A percentile compares a stretch with the other conserved stretches of the same genome.
phyloP scores from a whole-genome alignment of 768 basidiomycete species.

The Boletus reticulatus region DNA sequence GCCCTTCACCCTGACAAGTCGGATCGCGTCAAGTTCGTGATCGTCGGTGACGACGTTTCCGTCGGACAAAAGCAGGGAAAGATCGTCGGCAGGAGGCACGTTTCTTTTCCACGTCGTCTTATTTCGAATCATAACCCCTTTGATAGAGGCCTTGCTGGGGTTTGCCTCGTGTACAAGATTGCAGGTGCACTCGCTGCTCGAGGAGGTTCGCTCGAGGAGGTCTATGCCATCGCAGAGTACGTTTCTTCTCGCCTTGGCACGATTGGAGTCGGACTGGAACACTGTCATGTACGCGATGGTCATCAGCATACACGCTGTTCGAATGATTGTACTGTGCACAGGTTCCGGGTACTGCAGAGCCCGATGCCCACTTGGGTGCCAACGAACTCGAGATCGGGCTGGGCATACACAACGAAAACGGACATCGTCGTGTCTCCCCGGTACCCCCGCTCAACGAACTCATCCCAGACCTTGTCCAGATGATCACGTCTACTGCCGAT shows the following conservation, averaged over 20 bases:
- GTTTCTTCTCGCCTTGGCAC: constrained; percentile 69
- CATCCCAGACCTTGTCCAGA: constrained; percentile 64
- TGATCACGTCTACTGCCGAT: constrained; percentile 71
- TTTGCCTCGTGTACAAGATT: constrained; percentile 86
- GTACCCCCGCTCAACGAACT: constrained; percentile 70
- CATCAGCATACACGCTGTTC: background rate
- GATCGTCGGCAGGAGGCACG: constrained; percentile 75
- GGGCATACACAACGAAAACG: constrained; percentile 91
- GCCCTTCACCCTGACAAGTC: constrained; percentile 66
- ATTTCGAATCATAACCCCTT: background rate
- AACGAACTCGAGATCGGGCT: constrained; percentile 86
- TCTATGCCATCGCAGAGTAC: constrained; percentile 64
- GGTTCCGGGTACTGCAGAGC: constrained; percentile 75
- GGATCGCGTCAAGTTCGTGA: constrained; percentile 66
- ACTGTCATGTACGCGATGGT: constrained; percentile 64
- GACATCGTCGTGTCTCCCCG: constrained; percentile 63
- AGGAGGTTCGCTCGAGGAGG: constrained; percentile 66
- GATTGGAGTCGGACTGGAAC: constrained; percentile 84
- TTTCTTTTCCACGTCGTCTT: background rate
- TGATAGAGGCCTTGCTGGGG: constrained; percentile 74
- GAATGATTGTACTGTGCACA: constrained; percentile 22
- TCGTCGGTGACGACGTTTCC: constrained; percentile 89
- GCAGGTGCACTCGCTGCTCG: constrained; percentile 76
- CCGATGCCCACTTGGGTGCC: constrained; percentile 50
- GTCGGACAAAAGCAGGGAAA: constrained; percentile 78